Evolutionary conservation across 2,329 filamentous ascomycete species (phyloP).

Genomic region (Pleoardoris graminearum): DNA sequence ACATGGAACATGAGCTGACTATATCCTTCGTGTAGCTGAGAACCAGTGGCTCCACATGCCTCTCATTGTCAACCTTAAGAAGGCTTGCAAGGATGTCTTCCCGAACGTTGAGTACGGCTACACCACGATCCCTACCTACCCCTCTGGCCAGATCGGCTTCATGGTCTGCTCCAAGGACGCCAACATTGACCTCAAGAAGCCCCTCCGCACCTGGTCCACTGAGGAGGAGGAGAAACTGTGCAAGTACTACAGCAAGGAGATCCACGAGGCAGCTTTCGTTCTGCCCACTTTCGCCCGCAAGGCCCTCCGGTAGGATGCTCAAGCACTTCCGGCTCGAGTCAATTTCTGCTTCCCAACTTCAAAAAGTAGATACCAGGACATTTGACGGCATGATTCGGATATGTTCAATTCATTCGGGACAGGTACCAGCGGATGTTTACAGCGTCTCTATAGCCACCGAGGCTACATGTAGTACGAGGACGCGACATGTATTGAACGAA

Average conservation of each 20-base stretch:
- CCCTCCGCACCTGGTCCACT: constrained; percentile 75
- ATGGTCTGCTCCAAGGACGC: constrained; percentile 99
- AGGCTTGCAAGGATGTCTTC: constrained; percentile 96
- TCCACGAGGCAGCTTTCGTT: constrained; percentile 92
- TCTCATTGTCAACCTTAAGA: constrained; percentile 93
- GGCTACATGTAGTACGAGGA: neutral
- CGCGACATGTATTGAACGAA: constrained; percentile 8
- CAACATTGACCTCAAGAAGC: constrained; percentile 79
- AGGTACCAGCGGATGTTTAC: constrained; percentile 2
- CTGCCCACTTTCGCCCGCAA: constrained; percentile 92
- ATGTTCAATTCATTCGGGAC: constrained; percentile 18
- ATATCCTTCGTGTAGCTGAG: constrained; percentile 66
- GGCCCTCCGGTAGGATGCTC: constrained; percentile 53
- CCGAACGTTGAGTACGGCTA: constrained; percentile 97
- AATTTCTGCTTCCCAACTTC: constrained; percentile 16
- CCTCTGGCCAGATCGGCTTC: constrained; percentile 98
- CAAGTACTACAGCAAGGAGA: constrained; percentile 96
- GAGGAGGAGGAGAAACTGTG: constrained; percentile 93
- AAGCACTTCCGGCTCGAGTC: neutral
- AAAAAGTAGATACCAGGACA: constrained; percentile 41
- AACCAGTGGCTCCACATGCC: constrained; percentile 99
- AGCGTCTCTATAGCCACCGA: constrained; percentile 11
- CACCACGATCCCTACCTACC: constrained; percentile 99
- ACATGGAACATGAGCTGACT: constrained; percentile 29
- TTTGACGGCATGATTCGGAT: constrained; percentile 26